Percentiles rank a stretch among this genome's conserved stretches.
Evolutionary conservation across 1,284 basidiomycete species (phyloP).

Genomic region (Singerocomus inundabilis): DNA sequence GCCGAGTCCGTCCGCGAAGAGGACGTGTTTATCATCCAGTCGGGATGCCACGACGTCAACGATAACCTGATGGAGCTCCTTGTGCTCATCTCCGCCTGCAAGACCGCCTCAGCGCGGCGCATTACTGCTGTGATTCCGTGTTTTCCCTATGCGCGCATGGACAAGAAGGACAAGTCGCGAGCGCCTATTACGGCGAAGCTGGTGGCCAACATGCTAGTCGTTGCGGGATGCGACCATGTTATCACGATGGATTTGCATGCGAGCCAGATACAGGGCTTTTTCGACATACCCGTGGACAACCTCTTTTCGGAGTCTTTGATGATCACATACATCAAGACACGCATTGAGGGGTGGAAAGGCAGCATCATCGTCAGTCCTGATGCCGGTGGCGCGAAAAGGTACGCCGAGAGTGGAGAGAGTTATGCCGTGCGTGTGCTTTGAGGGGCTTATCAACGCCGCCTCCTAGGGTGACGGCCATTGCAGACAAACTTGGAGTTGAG

Average conservation of each 20-base stretch:
- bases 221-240: constrained; percentile 97
- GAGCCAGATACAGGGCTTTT: constrained; percentile 98
- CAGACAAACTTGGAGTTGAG: constrained; percentile 94
- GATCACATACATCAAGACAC: constrained; percentile 86
- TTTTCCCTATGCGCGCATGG: constrained; percentile 95
- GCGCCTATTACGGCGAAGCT: constrained; percentile 99
- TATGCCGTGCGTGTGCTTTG: neutral
- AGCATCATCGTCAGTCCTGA: constrained; percentile 96
- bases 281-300: constrained; percentile 99
- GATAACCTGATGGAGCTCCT: constrained; percentile 91
- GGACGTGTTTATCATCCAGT: constrained; percentile 96
- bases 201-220: constrained; percentile 95
- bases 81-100: constrained; percentile 91
- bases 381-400: constrained; percentile 98
- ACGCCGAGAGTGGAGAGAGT: neutral
- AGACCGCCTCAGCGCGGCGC: constrained; percentile 92
- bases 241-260: constrained; percentile 99
- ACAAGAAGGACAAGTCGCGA: constrained; percentile 97
- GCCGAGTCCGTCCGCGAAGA: constrained; percentile 95
- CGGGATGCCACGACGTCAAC: constrained; percentile 75
- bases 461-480: constrained; percentile 85
- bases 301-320: constrained; percentile 87
- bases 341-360: constrained; percentile 85
- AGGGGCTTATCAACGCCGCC: constrained; percentile 6
- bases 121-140: constrained; percentile 99